These are phyloP conservation scores for Botryotinia globosa DNA, from an alignment of 2,329 filamentous ascomycete genomes.

Conservation along the genomic window DNA sequence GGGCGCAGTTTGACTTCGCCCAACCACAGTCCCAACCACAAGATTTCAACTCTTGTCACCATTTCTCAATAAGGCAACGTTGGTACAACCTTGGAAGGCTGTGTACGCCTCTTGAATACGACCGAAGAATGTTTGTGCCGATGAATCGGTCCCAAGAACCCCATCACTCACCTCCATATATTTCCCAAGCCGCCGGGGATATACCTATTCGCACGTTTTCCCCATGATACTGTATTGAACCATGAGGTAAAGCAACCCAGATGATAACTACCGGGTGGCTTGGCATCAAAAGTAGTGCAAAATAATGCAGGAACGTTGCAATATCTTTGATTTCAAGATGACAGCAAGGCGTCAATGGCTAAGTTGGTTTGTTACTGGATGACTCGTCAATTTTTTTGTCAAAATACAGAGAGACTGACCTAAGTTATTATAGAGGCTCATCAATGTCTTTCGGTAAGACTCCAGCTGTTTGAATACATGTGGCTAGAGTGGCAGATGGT, in stretches of 20 bases:
- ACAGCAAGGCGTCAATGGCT: not conserved
- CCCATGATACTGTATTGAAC: not conserved
- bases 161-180: not conserved
- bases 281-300: not conserved
- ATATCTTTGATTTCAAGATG: not conserved
- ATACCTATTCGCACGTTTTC: conserved; percentile 1
- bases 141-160: not conserved
- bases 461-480: not conserved
- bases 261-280: not conserved
- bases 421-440: not conserved
- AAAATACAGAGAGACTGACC: not conserved
- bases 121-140: not conserved
- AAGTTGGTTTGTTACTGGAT: not conserved
- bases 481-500: not conserved
- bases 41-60: not conserved
- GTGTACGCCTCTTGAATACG: not conserved
- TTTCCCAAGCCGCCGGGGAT: not conserved
- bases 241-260: not conserved
- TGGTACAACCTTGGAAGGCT: not conserved
- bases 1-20: conserved; percentile 12
- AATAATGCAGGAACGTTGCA: not conserved
- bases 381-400: not conserved
- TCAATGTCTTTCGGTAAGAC: not conserved
- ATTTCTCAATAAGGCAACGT: not conserved
- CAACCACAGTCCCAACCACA: not conserved